Percentiles rank a stretch among this genome's conserved stretches.
These are phyloP conservation scores for Chaetoscypha palmicola DNA, from an alignment of 2,329 filamentous ascomycete genomes.

Conservation along the genomic window DNA sequence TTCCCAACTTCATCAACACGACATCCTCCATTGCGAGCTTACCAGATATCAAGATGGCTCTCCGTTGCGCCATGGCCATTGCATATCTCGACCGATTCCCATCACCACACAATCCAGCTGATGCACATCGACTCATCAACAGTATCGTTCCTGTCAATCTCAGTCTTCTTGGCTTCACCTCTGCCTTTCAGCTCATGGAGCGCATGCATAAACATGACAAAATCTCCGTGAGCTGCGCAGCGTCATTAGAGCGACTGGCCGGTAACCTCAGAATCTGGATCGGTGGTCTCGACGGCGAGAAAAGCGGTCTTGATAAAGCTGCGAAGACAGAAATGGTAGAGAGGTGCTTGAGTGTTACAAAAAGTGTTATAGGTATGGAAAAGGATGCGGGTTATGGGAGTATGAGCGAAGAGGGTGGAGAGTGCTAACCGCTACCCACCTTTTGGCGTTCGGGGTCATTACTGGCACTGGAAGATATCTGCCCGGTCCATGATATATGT, in stretches of 20 bases:
- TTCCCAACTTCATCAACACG: conserved; percentile 40
- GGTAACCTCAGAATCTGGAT: conserved; percentile 55
- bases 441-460: too few relatives aligned
- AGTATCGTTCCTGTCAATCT: conserved; percentile 39
- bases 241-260: conserved; percentile 49
- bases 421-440: too few relatives aligned
- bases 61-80: conserved; percentile 54
- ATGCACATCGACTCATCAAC: conserved; percentile 42
- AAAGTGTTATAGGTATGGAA: conserved; percentile 53
- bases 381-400: conserved; percentile 54
- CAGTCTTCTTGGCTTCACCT: conserved; percentile 51
- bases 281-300: conserved; percentile 44
- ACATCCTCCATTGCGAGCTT: conserved; percentile 38
- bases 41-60: conserved; percentile 48
- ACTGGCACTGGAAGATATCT: too few relatives aligned
- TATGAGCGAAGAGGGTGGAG: conserved; percentile 40
- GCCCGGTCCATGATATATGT: too few relatives aligned
- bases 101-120: conserved; percentile 35
- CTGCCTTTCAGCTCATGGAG: conserved; percentile 52
- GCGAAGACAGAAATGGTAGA: conserved; percentile 49
- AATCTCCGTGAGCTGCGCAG: conserved; percentile 40
- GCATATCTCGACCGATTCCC: conserved; percentile 47
- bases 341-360: conserved; percentile 48
- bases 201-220: conserved; percentile 41
- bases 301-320: conserved; percentile 43